Conservation (phyloP, 495 filamentous ascomycete genomes). For the Aspergillus cavernicola region DNA sequence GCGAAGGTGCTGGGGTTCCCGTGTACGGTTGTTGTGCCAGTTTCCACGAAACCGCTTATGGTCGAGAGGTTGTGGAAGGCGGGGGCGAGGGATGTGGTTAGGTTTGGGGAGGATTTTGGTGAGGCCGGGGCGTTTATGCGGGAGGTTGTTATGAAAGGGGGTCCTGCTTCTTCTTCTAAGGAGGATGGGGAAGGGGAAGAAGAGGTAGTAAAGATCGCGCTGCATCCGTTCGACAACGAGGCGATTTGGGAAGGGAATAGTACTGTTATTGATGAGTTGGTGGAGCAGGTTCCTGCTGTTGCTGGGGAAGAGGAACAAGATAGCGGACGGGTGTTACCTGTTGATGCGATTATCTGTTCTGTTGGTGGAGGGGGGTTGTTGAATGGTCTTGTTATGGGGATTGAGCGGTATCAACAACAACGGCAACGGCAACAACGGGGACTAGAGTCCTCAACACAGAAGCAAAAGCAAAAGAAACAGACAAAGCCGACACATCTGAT, state of each 20-base stretch:
- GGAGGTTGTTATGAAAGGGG: constrained; percentile 53
- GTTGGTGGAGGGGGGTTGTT: constrained; percentile 90
- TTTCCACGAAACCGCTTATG: constrained; percentile 65
- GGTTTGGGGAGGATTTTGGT: constrained; percentile 66
- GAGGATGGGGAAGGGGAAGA: constrained; percentile 24
- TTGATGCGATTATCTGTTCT: constrained; percentile 74
- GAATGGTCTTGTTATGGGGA: constrained; percentile 70
- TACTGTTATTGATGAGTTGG: constrained; percentile 72
- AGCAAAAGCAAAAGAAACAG: not conserved
- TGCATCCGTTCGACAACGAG: constrained; percentile 77
- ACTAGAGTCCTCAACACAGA: no score
- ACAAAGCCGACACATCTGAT: constrained; percentile 53
- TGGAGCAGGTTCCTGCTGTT: constrained; percentile 48
- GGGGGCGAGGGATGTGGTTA: constrained; percentile 67
- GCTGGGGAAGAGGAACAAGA: constrained; percentile 32
- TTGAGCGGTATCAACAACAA: constrained; percentile 41
- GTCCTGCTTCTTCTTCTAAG: not conserved
- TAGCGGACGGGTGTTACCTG: constrained; percentile 27
- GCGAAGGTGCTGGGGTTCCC: constrained; percentile 63
- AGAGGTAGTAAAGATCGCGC: constrained; percentile 73
- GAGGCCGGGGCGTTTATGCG: constrained; percentile 75
- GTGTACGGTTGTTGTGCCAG: constrained; percentile 79
- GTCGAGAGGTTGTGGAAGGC: constrained; percentile 64
- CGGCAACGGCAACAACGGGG: not conserved
- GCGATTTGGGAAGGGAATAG: constrained; percentile 79